A percentile compares a stretch with the other conserved stretches of the same genome.
Conservation (phyloP, 768 basidiomycete genomes). For the Phylloporus rhodoxanthus region DNA sequence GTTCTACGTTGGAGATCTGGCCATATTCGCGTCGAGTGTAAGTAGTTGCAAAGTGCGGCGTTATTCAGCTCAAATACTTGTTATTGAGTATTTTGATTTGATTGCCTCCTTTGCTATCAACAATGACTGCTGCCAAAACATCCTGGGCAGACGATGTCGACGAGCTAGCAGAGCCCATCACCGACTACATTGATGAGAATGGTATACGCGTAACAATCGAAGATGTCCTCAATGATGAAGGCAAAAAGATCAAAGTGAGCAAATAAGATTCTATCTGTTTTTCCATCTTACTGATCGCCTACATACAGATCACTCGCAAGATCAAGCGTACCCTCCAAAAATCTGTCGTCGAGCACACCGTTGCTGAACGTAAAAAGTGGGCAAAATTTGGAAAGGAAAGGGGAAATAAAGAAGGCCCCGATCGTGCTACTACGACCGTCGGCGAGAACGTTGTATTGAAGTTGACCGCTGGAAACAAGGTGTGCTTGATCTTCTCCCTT, state of each 20-base stretch:
- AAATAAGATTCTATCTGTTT: not conserved
- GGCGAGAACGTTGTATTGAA: constrained; percentile 67
- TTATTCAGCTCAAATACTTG: too few species aligned
- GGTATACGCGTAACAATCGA: constrained; percentile 84
- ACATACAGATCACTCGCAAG: constrained; percentile 68
- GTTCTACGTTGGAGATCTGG: too few species aligned
- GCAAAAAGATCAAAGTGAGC: constrained; percentile 86
- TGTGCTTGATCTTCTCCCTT: constrained; percentile 15
- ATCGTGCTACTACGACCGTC: constrained; percentile 90
- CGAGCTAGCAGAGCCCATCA: constrained; percentile 53
- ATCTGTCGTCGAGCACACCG: constrained; percentile 86
- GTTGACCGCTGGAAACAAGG: constrained; percentile 59
- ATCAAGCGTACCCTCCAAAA: constrained; percentile 86
- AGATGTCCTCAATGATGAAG: constrained; percentile 82
- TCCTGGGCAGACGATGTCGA: constrained; percentile 90
- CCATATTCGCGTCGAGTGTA: too few species aligned
- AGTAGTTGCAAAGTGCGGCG: too few species aligned
- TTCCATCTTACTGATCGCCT: not conserved
- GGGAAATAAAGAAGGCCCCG: constrained; percentile 82
- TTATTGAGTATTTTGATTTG: constrained; percentile 12
- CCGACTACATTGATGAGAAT: constrained; percentile 77
- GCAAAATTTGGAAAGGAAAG: constrained; percentile 89
- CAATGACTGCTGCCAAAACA: constrained; percentile 44
- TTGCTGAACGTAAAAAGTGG: constrained; percentile 93
- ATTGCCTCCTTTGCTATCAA: constrained; percentile 2